These are phyloP conservation scores for Alternaria triticina DNA, from an alignment of 2,329 filamentous ascomycete species.

Conservation along the genomic window DNA sequence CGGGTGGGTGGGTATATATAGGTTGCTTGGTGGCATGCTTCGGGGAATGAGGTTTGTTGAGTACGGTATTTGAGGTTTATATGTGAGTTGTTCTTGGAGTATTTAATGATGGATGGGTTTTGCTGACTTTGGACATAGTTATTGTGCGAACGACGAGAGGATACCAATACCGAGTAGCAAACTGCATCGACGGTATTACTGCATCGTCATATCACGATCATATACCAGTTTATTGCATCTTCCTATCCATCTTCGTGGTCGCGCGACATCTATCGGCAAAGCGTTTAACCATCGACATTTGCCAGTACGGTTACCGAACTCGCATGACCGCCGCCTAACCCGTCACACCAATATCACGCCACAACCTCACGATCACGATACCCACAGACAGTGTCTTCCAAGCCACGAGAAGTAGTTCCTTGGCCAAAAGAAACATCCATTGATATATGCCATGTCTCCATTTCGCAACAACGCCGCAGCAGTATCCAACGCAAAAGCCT, in stretches of 20 bases:
- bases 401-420: neutral
- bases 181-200: neutral
- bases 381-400: slow-evolving; percentile 7
- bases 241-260: slow-evolving; percentile 8
- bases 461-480: slow-evolving; percentile 19
- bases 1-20: slow-evolving; percentile 8
- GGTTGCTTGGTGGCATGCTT: neutral
- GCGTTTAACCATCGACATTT: slow-evolving; percentile 22
- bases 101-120: neutral
- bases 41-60: neutral
- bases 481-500: slow-evolving; percentile 29
- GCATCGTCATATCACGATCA: neutral
- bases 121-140: neutral
- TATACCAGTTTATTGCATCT: neutral
- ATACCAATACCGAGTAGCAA: neutral
- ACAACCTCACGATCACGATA: slow-evolving; percentile 31
- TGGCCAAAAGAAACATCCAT: slow-evolving; percentile 1
- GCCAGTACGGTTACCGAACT: slow-evolving; percentile 14
- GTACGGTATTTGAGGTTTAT: neutral
- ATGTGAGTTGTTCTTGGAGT: neutral
- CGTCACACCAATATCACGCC: slow-evolving; percentile 43
- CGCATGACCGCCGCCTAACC: slow-evolving; percentile 28
- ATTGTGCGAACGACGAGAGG: neutral
- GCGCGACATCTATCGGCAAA: slow-evolving; percentile 25
- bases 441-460: slow-evolving; percentile 28